phyloP scores from a whole-genome alignment of 371 early-diverging fungal genomes.

The Mucor saturninus region DNA sequence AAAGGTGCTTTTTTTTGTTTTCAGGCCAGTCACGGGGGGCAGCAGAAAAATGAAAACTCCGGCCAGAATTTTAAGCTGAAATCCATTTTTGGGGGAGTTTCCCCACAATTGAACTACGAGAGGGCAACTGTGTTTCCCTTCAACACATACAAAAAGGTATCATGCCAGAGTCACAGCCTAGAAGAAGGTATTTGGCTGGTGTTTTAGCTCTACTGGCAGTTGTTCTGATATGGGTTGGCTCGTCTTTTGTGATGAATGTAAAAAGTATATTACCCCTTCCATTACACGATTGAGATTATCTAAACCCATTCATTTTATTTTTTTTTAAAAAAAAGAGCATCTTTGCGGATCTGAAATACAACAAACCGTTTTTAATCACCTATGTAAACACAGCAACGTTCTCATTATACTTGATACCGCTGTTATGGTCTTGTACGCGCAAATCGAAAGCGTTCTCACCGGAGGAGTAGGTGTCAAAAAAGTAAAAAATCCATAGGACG shows the following conservation, averaged over 20 bases:
- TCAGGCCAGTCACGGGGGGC: no score
- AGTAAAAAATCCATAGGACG: background rate
- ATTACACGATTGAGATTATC: background rate
- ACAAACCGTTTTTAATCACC: conserved; percentile 81
- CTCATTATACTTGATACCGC: conserved; percentile 70
- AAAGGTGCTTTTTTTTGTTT: no score
- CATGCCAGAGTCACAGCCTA: conserved; percentile 28
- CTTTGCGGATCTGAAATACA: conserved; percentile 70
- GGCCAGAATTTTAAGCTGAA: no score
- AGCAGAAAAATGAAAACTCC: no score
- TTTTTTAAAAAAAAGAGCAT: conserved; percentile 57
- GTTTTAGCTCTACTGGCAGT: conserved; percentile 69
- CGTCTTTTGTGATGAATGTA: conserved; percentile 84
- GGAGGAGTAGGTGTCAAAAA: conserved; percentile 12
- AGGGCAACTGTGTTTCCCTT: background rate
- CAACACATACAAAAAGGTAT: background rate
- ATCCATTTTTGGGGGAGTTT: background rate
- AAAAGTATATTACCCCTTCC: conserved; percentile 11
- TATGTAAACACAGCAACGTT: conserved; percentile 81
- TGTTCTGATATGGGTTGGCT: conserved; percentile 82
- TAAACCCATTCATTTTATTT: background rate
- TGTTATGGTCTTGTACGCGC: conserved; percentile 9
- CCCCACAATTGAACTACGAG: background rate
- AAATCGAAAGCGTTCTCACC: conserved; percentile 12
- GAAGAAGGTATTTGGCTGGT: conserved; percentile 46